Base-by-base conservation (phyloP, 1,139 yeast species). In the Candida dubliniensis region DNA sequence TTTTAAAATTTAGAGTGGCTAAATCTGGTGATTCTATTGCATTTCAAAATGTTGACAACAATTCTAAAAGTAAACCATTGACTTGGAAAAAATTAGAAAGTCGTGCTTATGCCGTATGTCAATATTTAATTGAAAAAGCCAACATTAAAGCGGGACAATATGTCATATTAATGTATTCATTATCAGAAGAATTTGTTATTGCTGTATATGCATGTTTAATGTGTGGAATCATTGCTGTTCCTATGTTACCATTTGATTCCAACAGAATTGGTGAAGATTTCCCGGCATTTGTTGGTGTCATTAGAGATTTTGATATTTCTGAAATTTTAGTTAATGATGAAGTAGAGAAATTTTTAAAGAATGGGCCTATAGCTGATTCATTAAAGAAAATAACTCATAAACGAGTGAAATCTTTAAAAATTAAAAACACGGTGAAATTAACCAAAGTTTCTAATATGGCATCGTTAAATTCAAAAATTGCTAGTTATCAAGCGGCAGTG, bases 61-160 rank as follows among this genome's bases (percentile, higher is more conserved):
- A 67, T 40, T 81, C 67, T n/a, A 79, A 74, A 66, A 77, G 57
- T 42, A 78, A 75, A 47, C 79, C 78, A 1, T 69, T 86, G 35
- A 82, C 96, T 0, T 95, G 98, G 98, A 82, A 81, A 51, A 85
- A 86, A 57, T 83, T 93, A 51, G 97, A 89, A 48, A 75, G 74
- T 36, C 77, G 88, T 47, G 79, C 91, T 2, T 87, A 88, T 27
- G 84, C 93, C 0, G 82, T 87, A 26, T 84, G 89, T 38, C 66
- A 74, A 5, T 79, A 85, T 48, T 59, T 73, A 40, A 67, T 74
- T 24, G 78, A 82, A 14, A 80, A 81, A 54, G 71, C 75, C 0
- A 65, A 70, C 2, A 60, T 88, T 38, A 72, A 65, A 42, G 75
- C 87, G 0, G 96, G 96, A 0, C 86, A 84, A 47, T 73, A 76